phyloP scores from a whole-genome alignment of 2,329 filamentous ascomycete genomes.

The Fusarium tanahbumbuense region DNA sequence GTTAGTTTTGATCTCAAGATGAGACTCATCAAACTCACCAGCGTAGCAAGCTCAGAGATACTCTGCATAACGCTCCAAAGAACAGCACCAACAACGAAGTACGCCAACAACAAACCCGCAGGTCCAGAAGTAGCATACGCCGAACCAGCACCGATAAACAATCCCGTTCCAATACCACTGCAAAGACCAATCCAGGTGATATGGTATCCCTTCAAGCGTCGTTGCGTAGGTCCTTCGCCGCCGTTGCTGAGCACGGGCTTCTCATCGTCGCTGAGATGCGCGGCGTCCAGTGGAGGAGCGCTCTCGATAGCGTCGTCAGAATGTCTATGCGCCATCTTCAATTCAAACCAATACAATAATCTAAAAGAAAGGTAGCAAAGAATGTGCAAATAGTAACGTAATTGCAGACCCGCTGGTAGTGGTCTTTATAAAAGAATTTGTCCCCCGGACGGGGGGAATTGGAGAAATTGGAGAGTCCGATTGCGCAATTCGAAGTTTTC shows the following conservation, averaged over 20 bases:
- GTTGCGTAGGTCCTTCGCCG: constrained; percentile 39
- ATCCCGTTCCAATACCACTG: constrained; percentile 41
- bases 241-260: constrained; percentile 41
- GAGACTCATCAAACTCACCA: constrained; percentile 6
- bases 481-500: constrained; percentile 44
- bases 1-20: fast-evolving
- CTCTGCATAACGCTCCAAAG: constrained; percentile 46
- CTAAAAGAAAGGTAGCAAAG: neutral
- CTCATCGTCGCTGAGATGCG: constrained; percentile 8
- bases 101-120: constrained; percentile 40
- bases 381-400: neutral
- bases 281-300: constrained; percentile 1
- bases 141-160: constrained; percentile 43
- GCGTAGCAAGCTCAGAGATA: constrained; percentile 41
- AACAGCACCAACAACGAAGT: constrained; percentile 37
- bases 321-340: constrained; percentile 11
- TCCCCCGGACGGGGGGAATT: neutral
- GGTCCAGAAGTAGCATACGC: constrained; percentile 43
- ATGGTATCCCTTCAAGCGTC: constrained; percentile 40
- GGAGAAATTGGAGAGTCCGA: constrained; percentile 6
- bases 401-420: neutral
- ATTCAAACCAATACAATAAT: neutral
- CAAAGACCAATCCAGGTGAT: constrained; percentile 44
- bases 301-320: constrained; percentile 22
- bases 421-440: neutral